Conservation (phyloP, 768 basidiomycete species). For the Hygrophoropsis aurantiaca region DNA sequence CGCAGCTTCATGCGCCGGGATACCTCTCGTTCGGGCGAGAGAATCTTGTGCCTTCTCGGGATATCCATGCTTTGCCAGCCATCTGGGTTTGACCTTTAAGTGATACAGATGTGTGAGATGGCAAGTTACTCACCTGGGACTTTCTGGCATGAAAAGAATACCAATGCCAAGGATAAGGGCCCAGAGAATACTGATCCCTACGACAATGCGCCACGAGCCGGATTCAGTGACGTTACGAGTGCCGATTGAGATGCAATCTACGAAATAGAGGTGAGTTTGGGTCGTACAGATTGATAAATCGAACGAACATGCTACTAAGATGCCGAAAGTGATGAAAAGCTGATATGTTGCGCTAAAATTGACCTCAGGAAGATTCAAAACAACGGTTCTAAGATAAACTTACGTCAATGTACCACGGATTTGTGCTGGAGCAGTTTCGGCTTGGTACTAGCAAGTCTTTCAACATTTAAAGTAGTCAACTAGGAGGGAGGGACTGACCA, state of each 20-base stretch:
- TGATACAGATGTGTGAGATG: background rate
- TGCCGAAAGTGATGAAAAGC: conserved; percentile 70
- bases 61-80: conserved; percentile 53
- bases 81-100: conserved; percentile 29
- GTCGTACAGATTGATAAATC: background rate
- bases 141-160: conserved; percentile 71
- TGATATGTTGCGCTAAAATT: conserved; percentile 47
- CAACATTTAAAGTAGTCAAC: conserved; percentile 4
- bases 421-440: conserved; percentile 70
- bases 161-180: conserved; percentile 59
- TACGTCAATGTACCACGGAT: conserved; percentile 66
- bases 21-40: conserved; percentile 49
- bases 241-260: conserved; percentile 70
- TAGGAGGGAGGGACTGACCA: conserved; percentile 33
- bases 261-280: background rate
- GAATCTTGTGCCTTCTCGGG: conserved; percentile 49
- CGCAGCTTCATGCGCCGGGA: conserved; percentile 38
- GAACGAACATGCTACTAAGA: conserved; percentile 58
- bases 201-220: conserved; percentile 61
- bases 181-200: conserved; percentile 64
- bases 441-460: conserved; percentile 50
- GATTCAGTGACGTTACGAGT: conserved; percentile 48
- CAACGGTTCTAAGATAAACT: background rate
- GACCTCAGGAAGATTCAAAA: conserved; percentile 1
- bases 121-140: conserved; percentile 40